Evolutionary conservation across 306 rosid genomes (phyloP).

Genomic region (Malus orientalis): DNA sequence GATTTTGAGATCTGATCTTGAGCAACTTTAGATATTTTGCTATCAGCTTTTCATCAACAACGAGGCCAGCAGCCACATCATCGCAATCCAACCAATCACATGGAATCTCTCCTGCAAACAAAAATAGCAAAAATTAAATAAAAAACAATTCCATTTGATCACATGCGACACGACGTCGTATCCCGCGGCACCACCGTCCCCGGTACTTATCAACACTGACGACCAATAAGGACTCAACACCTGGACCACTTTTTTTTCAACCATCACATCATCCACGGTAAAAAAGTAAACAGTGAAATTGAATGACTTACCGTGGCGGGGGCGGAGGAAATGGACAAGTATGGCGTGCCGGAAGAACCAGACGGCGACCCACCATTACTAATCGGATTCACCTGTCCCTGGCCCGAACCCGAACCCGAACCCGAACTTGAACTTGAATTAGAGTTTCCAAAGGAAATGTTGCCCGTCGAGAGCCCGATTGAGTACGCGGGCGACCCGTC

Average conservation of each 20-base stretch:
- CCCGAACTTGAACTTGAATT: constrained; percentile 3
- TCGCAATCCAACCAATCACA: constrained; percentile 15
- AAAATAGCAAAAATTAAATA: background rate
- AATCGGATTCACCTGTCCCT: constrained; percentile 9
- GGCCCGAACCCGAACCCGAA: background rate
- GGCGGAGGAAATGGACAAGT: constrained; percentile 73
- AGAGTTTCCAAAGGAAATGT: constrained; percentile 11
- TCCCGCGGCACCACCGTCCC: background rate
- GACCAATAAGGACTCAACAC: background rate
- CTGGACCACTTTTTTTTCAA: background rate
- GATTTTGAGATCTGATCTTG: background rate
- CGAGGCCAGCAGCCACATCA: constrained; percentile 18
- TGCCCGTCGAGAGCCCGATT: constrained; percentile 31
- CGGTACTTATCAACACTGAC: background rate
- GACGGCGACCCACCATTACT: constrained; percentile 16
- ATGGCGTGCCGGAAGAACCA: constrained; percentile 50
- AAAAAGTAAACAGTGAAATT: background rate
- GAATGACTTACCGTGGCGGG: constrained; percentile 28
- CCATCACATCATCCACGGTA: no score
- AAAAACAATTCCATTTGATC: background rate
- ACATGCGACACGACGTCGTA: background rate
- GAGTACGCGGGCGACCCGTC: constrained; percentile 69
- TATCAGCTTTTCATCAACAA: constrained; percentile 16
- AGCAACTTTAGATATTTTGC: background rate
- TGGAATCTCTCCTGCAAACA: constrained; percentile 34